Base-by-base conservation (phyloP, 345 rosid species). In the Theobroma cacao region DNA sequence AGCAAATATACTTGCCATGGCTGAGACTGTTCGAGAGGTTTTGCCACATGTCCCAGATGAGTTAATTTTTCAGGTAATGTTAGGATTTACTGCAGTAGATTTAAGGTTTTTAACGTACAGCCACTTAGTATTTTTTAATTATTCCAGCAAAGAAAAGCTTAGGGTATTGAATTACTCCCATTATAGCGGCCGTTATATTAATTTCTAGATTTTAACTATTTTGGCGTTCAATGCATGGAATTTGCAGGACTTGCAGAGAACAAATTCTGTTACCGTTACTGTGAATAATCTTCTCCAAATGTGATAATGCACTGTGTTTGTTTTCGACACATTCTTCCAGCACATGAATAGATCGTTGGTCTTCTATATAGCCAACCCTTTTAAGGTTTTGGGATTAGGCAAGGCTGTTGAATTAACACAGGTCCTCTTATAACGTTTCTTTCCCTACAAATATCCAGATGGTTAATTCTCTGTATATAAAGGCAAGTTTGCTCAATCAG, bases 251-350 rank as follows among this genome's bases (percentile, higher is more conserved):
- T 82, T 96, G 88, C 99, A 91, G 91, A 88, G 91, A 79, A 94
- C 99, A 75, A 91, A 96, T 84, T 96, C 99, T 38, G 98, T 85
- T 41, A 82, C 93, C 71, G 91, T 91, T 38, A 94, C 98, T 75
- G 98, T 96, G 88, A 94, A 96, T 89, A 96, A 96, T 83, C 99
- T 94, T 83, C 99, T 96, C 77, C 99, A 96, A 85, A 94, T 90
- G 91, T 94, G 87, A 89, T 59, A 68, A 78, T 75, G 78, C 74
- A 70, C 47, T 55, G 18, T 12, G 36, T 34, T 48, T 78, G 62
- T 61, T 61, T 77, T 33, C 36, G 33, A 63, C 6, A 65, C 45
- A 56, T 73, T 63, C 68, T 78, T 72, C 55, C 1, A 9, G 59
- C 15, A 1, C 11, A 2, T 0, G n/a, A 33, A 41, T 8, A 62